phyloP scores from a whole-genome alignment of 78 protist species.

The Bodo saltans region DNA sequence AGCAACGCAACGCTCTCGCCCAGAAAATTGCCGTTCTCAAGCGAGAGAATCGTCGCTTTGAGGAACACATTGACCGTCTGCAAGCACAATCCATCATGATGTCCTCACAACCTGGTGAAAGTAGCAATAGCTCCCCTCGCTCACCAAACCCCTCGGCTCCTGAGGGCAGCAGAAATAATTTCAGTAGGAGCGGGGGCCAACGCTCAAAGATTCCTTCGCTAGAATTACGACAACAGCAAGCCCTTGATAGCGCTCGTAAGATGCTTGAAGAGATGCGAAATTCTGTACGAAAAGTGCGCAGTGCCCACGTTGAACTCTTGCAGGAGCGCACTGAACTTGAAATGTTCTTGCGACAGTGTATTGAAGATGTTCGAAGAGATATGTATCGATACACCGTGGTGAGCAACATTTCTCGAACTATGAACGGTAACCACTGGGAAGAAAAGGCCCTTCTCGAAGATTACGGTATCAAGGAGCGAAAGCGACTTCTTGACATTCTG shows the following conservation, averaged over 20 bases:
- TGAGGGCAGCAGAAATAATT: neutral
- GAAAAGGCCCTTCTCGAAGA: neutral
- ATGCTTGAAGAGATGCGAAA: slow-evolving; percentile 1
- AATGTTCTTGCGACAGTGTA: slow-evolving; percentile 25
- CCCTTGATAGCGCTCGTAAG: neutral
- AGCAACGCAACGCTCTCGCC: slow-evolving; percentile 4
- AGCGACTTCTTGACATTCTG: neutral
- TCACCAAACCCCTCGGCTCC: neutral
- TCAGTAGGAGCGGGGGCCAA: neutral
- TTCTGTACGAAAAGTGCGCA: neutral
- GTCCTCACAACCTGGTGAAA: neutral
- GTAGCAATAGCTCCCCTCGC: neutral
- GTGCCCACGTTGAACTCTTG: slow-evolving; percentile 16
- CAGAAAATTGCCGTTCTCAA: neutral
- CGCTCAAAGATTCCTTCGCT: neutral
- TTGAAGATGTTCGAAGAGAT: slow-evolving; percentile 13
- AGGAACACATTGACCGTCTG: slow-evolving; percentile 1
- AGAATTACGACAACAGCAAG: neutral
- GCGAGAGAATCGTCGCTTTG: slow-evolving; percentile 15
- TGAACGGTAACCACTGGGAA: neutral
- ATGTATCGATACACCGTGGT: neutral
- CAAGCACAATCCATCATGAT: neutral
- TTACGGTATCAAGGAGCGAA: slow-evolving; percentile 1
- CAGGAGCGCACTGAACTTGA: slow-evolving; percentile 34
- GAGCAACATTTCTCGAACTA: neutral